Conservation (phyloP, 305 asterid genomes). For the Solanum hybrid region DNA sequence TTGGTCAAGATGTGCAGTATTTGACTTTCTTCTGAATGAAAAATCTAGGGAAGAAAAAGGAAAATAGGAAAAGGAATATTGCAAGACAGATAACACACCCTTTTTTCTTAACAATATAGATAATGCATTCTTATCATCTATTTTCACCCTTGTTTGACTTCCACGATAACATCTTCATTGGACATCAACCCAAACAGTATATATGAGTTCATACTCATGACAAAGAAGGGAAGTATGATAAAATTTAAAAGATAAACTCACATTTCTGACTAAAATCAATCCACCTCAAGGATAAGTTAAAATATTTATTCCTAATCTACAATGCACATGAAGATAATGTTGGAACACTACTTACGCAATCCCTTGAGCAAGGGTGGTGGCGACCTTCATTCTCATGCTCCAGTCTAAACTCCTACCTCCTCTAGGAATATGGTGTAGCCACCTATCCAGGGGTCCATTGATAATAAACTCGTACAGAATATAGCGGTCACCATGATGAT, state of each 20-base stretch:
- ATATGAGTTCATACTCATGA: not conserved
- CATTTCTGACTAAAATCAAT: not conserved
- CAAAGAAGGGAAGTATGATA: not conserved
- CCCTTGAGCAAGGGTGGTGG: slow-evolving; percentile 97
- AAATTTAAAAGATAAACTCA: not conserved
- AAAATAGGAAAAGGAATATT: not conserved
- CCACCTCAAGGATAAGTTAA: not conserved
- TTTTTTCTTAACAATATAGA: not conserved
- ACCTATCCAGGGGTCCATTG: slow-evolving; percentile 87
- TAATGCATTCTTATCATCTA: not conserved
- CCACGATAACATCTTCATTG: not conserved
- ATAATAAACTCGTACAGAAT: slow-evolving; percentile 79
- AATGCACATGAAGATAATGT: not conserved
- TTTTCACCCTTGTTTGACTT: not conserved
- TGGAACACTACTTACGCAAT: slow-evolving; percentile 65
- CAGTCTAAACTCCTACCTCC: slow-evolving; percentile 94
- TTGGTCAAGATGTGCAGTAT: not conserved
- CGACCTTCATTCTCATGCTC: slow-evolving; percentile 88
- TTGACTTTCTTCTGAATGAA: not conserved
- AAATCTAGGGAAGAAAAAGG: not conserved
- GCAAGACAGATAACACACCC: not conserved
- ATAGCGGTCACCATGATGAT: slow-evolving; percentile 87
- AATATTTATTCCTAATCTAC: not conserved
- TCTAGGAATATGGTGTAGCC: slow-evolving; percentile 91
- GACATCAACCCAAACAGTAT: not conserved